Evolutionary conservation across 495 filamentous ascomycete genomes (phyloP).

Genomic region (Monascus purpureus): DNA sequence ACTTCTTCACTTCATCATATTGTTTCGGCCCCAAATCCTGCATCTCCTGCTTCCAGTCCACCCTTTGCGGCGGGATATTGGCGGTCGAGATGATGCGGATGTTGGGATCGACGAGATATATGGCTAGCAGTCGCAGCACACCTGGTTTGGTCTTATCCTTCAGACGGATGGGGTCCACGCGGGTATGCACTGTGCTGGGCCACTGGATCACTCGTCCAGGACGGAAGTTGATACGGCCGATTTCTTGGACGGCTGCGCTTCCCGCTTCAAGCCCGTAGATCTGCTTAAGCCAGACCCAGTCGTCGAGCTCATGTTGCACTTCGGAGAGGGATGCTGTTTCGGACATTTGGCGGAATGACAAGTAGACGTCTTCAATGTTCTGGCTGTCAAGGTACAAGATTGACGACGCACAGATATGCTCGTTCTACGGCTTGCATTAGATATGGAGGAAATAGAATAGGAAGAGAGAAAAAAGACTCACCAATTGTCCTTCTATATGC

Average conservation of each 20-base stretch:
- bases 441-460: neutral
- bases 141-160: slow-evolving; percentile 35
- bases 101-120: slow-evolving; percentile 43
- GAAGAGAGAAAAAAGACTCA: slow-evolving; percentile 4
- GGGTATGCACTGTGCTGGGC: slow-evolving; percentile 34
- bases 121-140: slow-evolving; percentile 26
- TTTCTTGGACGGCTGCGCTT: slow-evolving; percentile 16
- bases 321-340: slow-evolving; percentile 15
- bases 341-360: slow-evolving; percentile 18
- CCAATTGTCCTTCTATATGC: slow-evolving; percentile 27
- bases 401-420: slow-evolving; percentile 26
- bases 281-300: slow-evolving; percentile 16
- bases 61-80: slow-evolving; percentile 39
- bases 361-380: slow-evolving; percentile 11
- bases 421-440: slow-evolving; percentile 13
- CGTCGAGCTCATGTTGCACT: slow-evolving; percentile 14
- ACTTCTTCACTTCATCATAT: slow-evolving; percentile 8
- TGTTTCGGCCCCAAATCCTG: slow-evolving; percentile 1
- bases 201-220: slow-evolving; percentile 15
- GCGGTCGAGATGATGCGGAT: slow-evolving; percentile 39
- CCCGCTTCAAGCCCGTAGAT: slow-evolving; percentile 21
- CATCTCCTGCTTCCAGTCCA: slow-evolving; percentile 21
- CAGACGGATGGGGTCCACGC: slow-evolving; percentile 28
- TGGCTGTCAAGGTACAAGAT: slow-evolving; percentile 10
- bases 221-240: slow-evolving; percentile 11